phyloP scores from a whole-genome alignment of 768 basidiomycete species.

The Xerocomus potaroensis region DNA sequence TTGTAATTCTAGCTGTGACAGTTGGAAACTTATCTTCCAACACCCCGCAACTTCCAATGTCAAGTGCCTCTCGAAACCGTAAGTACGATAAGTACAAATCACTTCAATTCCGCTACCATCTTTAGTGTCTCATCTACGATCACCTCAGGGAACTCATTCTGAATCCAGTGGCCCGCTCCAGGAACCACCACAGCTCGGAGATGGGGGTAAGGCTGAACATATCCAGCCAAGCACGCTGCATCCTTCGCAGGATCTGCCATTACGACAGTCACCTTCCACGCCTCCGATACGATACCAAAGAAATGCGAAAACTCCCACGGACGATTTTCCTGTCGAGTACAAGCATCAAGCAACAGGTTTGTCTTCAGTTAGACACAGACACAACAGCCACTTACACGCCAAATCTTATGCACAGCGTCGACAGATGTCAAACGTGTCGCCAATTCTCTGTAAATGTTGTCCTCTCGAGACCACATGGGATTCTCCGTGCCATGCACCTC shows the following conservation, averaged over 20 bases:
- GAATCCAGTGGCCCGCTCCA: constrained; percentile 24
- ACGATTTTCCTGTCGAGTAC: constrained; percentile 22
- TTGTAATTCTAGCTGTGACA: no score
- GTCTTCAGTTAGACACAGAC: no score
- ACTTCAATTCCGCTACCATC: constrained; percentile 10
- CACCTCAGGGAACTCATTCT: constrained; percentile 22
- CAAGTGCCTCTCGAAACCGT: no score
- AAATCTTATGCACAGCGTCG: background rate
- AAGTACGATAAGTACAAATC: no score
- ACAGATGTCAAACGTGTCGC: constrained; percentile 11
- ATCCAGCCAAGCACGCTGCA: background rate
- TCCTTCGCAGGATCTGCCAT: constrained; percentile 8
- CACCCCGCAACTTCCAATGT: no score
- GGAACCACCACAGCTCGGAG: constrained; percentile 10
- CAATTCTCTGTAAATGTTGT: constrained; percentile 5
- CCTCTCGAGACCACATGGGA: constrained; percentile 13
- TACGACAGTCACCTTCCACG: constrained; percentile 1
- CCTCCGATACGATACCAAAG: background rate
- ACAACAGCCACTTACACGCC: background rate
- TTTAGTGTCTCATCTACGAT: constrained; percentile 17
- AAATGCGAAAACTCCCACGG: constrained; percentile 12
- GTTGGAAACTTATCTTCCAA: no score
- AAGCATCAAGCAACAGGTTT: no score
- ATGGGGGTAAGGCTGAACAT: constrained; percentile 14
- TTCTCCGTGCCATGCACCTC: constrained; percentile 2